Base-by-base conservation (phyloP, 2,329 filamentous ascomycete species). In the Venturia carpophila region DNA sequence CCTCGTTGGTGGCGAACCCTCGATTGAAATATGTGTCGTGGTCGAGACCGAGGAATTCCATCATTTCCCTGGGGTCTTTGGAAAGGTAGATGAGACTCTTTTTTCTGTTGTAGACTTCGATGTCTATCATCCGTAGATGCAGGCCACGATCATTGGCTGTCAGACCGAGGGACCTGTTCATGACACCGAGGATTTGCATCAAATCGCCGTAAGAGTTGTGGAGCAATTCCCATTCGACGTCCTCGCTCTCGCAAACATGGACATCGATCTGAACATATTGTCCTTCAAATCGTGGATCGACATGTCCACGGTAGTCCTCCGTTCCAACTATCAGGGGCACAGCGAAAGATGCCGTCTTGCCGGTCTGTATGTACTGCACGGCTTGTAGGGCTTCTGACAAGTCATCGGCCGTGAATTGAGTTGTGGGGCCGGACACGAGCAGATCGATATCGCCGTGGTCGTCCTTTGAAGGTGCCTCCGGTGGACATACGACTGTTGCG, bases 401-500 rank as follows among this genome's bases (percentile, higher is more conserved):
- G 1, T 70, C 68, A 24, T 70, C 65, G 64, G 72, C 69, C 24
- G 69, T 67, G 19, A 72, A 60, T 9, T 30, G 10, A 39, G 60
- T 27, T 68, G 7, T 62, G 3, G 71, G 68, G 9, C 62, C 67
- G 64, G 70, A 76, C 1, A 90, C 80, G 1, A 91, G 74, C 66
- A 92, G 79, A 74, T 94, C 90, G 45, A 95, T 77, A 68, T 94
- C 91, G 24, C 90, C 91, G 70, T 85, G 82, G 69, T 86, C 83
- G 0, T 68, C 52, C 74, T 94, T 94, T 0, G 73, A 86, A 0
- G 90, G 89, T 0, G 84, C 87, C 69, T 66, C 64, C 7, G 43
- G 37, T 15, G 63, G 63, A 21, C 21, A 34, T 17, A 58, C 3
- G 27, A 66, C 63, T 39, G 42, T n/a, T n/a, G 5, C 63, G 34